Evolutionary conservation across 2,329 filamentous ascomycete species (phyloP).

Genomic region (Endothia cerciana): DNA sequence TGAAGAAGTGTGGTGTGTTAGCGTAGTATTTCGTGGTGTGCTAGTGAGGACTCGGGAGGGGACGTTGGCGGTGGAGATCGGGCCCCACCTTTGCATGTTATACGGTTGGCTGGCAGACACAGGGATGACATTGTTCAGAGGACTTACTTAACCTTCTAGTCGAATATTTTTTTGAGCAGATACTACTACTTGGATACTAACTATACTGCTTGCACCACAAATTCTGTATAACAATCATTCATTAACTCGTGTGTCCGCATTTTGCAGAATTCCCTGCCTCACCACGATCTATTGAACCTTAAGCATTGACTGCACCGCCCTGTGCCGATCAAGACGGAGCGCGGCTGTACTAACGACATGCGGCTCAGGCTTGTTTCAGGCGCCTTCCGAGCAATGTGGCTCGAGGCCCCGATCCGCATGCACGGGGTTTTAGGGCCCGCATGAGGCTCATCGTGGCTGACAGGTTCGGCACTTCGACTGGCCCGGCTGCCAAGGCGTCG

Average conservation of each 20-base stretch:
- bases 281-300: not conserved
- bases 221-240: not conserved
- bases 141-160: not conserved
- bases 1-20: not conserved
- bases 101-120: not conserved
- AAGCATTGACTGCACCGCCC: not conserved
- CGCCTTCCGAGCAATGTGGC: not conserved
- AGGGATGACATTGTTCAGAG: not conserved
- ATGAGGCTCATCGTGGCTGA: not conserved
- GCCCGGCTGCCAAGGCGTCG: not conserved
- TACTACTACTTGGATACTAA: not conserved
- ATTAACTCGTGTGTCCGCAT: not conserved
- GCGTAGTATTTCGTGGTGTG: not conserved
- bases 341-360: slow-evolving; percentile 5
- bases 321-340: not conserved
- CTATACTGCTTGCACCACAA: not conserved
- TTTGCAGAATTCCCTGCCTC: not conserved
- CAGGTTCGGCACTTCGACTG: not conserved
- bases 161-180: no score
- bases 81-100: not conserved
- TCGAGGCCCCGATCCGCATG: not conserved
- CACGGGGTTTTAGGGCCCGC: not conserved
- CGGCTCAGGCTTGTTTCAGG: slow-evolving; percentile 12
- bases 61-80: not conserved
- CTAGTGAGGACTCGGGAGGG: not conserved